These are phyloP conservation scores for Puccinellia tenuiflora DNA, from an alignment of 176 grass and related monocot species.

Conservation along the genomic window DNA sequence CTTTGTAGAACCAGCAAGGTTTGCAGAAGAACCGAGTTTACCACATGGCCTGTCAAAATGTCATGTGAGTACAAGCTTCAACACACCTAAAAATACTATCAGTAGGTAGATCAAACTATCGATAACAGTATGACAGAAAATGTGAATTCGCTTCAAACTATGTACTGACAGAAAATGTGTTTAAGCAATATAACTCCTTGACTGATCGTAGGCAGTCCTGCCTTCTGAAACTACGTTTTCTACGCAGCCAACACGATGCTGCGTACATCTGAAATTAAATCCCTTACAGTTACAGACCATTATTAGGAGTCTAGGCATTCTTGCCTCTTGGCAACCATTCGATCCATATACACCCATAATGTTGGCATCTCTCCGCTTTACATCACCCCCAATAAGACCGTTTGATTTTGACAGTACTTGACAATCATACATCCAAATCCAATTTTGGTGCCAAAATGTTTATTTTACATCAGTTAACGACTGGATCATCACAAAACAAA, in stretches of 20 bases:
- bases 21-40: conserved; percentile 3
- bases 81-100: not conserved
- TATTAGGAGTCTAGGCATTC: not conserved
- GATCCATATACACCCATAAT: not conserved
- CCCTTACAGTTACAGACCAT: not conserved
- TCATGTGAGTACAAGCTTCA: not conserved
- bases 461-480: not conserved
- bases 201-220: not conserved
- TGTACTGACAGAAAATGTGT: too few species aligned
- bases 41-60: conserved; percentile 19
- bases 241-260: not conserved
- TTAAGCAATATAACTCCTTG: not conserved
- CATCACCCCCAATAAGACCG: not conserved
- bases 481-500: not conserved
- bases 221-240: not conserved
- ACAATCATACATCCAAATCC: not conserved
- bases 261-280: not conserved
- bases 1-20: not conserved
- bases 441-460: not conserved
- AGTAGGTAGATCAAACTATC: not conserved
- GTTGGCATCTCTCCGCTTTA: not conserved
- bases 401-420: not conserved
- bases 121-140: not conserved
- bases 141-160: not conserved
- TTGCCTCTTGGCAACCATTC: not conserved